Evolutionary conservation across 768 basidiomycete species (phyloP), one percentile per base, ranked within the genome.

Genomic region (Suillus subalutaceus): DNA sequence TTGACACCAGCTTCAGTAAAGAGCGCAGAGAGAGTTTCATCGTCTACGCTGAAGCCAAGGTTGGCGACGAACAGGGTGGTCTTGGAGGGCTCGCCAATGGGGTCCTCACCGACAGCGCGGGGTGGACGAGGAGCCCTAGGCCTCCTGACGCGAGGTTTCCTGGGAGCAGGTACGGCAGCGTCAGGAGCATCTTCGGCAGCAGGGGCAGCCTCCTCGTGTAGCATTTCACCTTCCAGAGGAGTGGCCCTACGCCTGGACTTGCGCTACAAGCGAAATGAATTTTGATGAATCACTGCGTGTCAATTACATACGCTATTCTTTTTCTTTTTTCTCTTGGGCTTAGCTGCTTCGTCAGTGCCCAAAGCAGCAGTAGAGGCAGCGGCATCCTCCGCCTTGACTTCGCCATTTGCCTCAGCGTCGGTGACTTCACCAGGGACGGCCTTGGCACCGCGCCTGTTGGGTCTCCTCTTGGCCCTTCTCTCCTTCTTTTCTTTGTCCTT

Each of bases 41-140:
- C 96, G 66, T 94, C 93, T 69, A 98, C 88, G 77, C 81, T 89
- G 88, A 98, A 99, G 55, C 95, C 94, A 67, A 99, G 94, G 83
- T 99, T 99, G 81, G 96, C 97, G 72, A 98, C 96, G 73, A 98
- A 98, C 70, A 98, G 84, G 81, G 93, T 88, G 65, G 85, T 91
- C 83, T 91, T 91, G 76, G 93, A 95, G 38, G 90, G 93, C 77
- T 94, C 94, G 72, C 95, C 95, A 63, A 81, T 83, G 37, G 95
- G 94, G 67, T 92, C 91, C 78, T 94, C 90, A 63, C 93, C 94
- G 38, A 83, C 86, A 37, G 91, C 85, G 72, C 93, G 93, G 62
- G 83, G 79, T 64, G 84, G 74, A 63, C 88, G 90, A 63, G 85
- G 84, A 26, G 80, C 73, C 73, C 81, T 88, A 71, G 83, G 80